These are phyloP conservation scores for Cyberlindnera galapagoensis DNA, from an alignment of 805 yeast genomes.

Conservation along the genomic window DNA sequence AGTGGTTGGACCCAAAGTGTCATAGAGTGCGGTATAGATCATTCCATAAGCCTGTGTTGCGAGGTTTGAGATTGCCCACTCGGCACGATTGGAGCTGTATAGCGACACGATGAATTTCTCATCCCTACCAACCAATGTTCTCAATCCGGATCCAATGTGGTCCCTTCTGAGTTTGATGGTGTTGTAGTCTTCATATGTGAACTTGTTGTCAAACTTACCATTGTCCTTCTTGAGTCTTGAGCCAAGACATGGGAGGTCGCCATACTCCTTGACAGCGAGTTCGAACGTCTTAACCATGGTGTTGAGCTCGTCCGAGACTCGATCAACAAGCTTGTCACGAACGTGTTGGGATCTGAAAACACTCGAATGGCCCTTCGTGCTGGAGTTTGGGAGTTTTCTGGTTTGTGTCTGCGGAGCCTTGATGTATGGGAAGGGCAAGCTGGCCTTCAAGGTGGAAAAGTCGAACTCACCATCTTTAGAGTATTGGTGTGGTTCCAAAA, in stretches of 20 bases:
- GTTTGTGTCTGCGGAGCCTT: not conserved
- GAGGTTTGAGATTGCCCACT: conserved; percentile 54
- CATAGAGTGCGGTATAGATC: conserved; percentile 36
- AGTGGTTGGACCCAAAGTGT: conserved; percentile 42
- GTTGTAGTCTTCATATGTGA: conserved; percentile 33
- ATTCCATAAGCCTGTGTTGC: conserved; percentile 47
- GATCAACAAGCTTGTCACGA: conserved; percentile 27
- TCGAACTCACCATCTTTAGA: conserved; percentile 5
- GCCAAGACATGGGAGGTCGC: conserved; percentile 9
- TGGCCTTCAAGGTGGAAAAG: conserved; percentile 1
- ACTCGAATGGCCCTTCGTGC: conserved; percentile 33
- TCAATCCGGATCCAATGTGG: conserved; percentile 39
- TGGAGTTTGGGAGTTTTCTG: conserved; percentile 27
- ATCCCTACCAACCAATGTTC: conserved; percentile 11
- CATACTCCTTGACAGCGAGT: conserved; percentile 30
- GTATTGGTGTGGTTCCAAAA: conserved; percentile 4
- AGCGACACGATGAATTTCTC: conserved; percentile 36
- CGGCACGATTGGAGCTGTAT: conserved; percentile 42
- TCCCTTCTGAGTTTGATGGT: conserved; percentile 26
- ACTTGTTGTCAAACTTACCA: conserved; percentile 31
- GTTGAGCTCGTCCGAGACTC: conserved; percentile 35
- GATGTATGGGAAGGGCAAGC: conserved; percentile 4
- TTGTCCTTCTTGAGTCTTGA: conserved; percentile 23
- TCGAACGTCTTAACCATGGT: conserved; percentile 38
- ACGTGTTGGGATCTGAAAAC: conserved; percentile 37